Evolutionary conservation across 352 stramenopile genomes (phyloP).

Genomic region (Pythium graminicola): DNA sequence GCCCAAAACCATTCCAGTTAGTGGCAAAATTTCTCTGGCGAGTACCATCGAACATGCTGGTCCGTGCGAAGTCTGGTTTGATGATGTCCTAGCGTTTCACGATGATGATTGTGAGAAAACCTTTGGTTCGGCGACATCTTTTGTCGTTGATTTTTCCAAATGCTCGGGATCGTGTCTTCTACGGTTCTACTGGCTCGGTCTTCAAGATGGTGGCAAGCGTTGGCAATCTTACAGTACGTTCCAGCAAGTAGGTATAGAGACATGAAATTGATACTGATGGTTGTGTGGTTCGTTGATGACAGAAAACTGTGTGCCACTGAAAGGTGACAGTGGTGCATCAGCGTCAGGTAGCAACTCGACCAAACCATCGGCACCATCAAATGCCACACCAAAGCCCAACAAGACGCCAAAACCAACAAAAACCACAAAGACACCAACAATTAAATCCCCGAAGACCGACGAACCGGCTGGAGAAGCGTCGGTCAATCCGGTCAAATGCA

Average conservation of each 20-base stretch:
- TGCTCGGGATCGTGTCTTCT: slow-evolving; percentile 15
- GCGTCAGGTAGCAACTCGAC: neutral
- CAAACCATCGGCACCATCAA: neutral
- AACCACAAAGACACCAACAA: slow-evolving; percentile 1
- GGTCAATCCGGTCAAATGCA: neutral
- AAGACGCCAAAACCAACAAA: neutral
- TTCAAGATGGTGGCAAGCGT: slow-evolving; percentile 14
- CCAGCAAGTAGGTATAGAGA: no score
- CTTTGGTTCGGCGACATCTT: slow-evolving; percentile 9
- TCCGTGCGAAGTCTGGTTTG: slow-evolving; percentile 20
- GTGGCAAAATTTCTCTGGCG: slow-evolving; percentile 11
- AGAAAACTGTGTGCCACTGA: slow-evolving; percentile 21
- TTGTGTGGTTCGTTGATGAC: neutral
- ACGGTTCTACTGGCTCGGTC: slow-evolving; percentile 24
- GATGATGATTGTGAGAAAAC: slow-evolving; percentile 22
- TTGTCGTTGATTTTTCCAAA: slow-evolving; percentile 19
- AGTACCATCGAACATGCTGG: slow-evolving; percentile 10
- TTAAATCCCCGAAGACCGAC: neutral
- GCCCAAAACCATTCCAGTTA: slow-evolving; percentile 16
- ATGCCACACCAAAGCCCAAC: neutral
- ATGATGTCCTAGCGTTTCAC: slow-evolving; percentile 15
- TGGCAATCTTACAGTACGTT: slow-evolving; percentile 19
- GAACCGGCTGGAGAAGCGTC: slow-evolving; percentile 1
- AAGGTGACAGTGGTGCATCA: slow-evolving; percentile 8
- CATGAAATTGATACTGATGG: no score